phyloP scores from a whole-genome alignment of 768 basidiomycete species.

The Mycena latifolia region DNA sequence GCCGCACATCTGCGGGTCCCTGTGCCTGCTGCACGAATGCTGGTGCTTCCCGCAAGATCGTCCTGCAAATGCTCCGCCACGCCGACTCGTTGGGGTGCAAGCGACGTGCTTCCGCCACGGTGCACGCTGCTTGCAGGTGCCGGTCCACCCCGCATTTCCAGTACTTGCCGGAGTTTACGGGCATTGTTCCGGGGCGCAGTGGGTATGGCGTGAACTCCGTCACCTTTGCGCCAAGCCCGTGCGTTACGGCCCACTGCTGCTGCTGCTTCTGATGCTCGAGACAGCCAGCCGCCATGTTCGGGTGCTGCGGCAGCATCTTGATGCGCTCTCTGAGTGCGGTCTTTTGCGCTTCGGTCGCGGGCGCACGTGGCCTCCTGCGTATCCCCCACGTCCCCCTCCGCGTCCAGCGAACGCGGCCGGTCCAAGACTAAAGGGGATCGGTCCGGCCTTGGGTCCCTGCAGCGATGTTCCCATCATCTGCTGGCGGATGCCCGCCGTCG shows the following conservation, averaged over 20 bases:
- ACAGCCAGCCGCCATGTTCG: too few species aligned
- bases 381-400: too few species aligned
- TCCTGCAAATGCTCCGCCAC: constrained; percentile 13
- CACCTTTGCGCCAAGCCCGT: too few species aligned
- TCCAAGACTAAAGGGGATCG: background rate
- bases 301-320: background rate
- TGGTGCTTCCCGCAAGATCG: background rate
- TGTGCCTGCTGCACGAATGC: background rate
- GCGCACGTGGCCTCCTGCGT: too few species aligned
- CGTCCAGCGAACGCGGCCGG: too few species aligned
- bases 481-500: background rate
- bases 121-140: constrained; percentile 3
- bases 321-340: background rate
- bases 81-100: background rate
- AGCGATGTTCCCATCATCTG: background rate
- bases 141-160: constrained; percentile 7
- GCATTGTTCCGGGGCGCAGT: background rate
- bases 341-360: too few species aligned
- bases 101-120: constrained; percentile 1
- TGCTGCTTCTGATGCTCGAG: too few species aligned
- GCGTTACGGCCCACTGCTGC: too few species aligned
- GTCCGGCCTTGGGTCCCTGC: background rate
- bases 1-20: background rate
- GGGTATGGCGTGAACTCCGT: too few species aligned
- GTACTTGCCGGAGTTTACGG: constrained; percentile 26